A percentile compares a stretch with the other conserved stretches of the same genome.
Evolutionary conservation across 306 rosid genomes (phyloP).

Genomic region (Sicyos baderoa): DNA sequence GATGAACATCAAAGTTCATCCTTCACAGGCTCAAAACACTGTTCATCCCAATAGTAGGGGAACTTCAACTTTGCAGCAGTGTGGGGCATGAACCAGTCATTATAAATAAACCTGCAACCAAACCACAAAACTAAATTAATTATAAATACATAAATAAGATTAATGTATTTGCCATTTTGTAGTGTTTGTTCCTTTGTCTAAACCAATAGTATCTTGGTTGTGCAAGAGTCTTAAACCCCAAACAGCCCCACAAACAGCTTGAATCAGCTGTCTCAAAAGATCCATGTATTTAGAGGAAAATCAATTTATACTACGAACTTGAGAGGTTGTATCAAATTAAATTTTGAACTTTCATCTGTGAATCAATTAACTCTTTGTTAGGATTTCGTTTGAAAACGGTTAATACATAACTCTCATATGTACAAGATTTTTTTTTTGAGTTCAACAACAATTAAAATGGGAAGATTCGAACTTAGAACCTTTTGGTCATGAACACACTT

Average conservation of each 20-base stretch:
- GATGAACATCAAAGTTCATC: slow-evolving; percentile 50
- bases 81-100: slow-evolving; percentile 87
- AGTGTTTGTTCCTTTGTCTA: background rate
- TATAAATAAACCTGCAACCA: slow-evolving; percentile 60
- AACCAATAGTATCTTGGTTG: background rate
- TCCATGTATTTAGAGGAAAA: too few relatives aligned
- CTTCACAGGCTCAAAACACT: slow-evolving; percentile 46
- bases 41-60: slow-evolving; percentile 78
- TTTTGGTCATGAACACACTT: too few relatives aligned
- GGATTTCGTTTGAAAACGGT: background rate
- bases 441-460: too few relatives aligned
- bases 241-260: background rate
- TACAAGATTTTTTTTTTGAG: too few relatives aligned
- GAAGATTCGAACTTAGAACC: too few relatives aligned
- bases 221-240: background rate
- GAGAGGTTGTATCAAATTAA: background rate
- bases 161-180: background rate
- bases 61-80: slow-evolving; percentile 68
- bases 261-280: too few relatives aligned
- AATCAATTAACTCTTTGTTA: background rate
- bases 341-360: too few relatives aligned
- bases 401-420: too few relatives aligned
- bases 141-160: too few relatives aligned
- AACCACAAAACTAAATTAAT: background rate
- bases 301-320: too few relatives aligned